Base-by-base conservation (phyloP, 108 stramenopile species). In the Nitzschia palea region DNA sequence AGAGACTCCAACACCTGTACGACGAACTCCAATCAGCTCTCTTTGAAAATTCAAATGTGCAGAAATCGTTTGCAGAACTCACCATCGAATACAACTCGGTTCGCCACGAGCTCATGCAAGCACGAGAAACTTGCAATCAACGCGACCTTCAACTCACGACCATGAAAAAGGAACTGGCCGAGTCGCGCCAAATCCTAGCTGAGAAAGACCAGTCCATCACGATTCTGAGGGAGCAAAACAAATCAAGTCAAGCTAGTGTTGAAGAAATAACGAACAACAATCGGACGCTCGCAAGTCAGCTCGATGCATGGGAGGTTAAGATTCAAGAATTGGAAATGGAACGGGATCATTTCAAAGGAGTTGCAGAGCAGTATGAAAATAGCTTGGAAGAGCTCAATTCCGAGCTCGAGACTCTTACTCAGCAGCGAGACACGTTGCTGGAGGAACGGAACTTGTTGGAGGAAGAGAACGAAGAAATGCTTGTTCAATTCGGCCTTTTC, bases 401-500 rank as follows among this genome's bases (percentile, higher is more conserved):
- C 4, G 35, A 71, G 23, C 12, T 71, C 4, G 30, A 64, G 3
- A 40, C 12, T 26, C 18, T 77, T 3, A 27, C 61, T 2, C 31
- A 63, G 6, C 62, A 70, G 29, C 47, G 70, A 30, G 70, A 77
- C 20, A 23, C 25, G 6, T 18, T 61, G 28, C 15, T 52, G 15
- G 62, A 75, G 15, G 89, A 87, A 43, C 52, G 71, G 20, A 71
- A 83, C 9, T 53, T 68, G 51, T 70, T 87, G 29, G 80, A 86
- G 36, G 70, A 76, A 31, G 90, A 91, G 34, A 88, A 84, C 36
- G 90, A 91, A 67, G 86, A 91, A 51, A 76, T 91, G 68, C 79
- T 91, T 45, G 86, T 91, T 22, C 90, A 91, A 52, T 81, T 91
- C 57, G 90, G 86, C 1, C 47, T 91, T 44, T 61, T 87, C 57